Base-by-base conservation (phyloP, 805 yeast species). In the Ogataea ganodermae region DNA sequence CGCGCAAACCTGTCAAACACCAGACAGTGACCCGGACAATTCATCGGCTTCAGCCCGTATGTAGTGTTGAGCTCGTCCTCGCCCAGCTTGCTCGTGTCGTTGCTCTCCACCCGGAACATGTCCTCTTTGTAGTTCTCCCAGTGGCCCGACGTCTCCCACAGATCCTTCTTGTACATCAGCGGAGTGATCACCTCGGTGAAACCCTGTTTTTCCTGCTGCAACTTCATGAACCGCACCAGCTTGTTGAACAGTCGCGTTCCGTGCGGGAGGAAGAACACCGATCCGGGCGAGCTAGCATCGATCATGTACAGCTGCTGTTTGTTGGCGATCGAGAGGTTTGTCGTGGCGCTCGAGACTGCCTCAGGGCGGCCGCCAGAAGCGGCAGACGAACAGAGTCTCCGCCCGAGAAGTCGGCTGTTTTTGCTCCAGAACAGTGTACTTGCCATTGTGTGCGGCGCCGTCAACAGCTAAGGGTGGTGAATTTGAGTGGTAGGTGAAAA, bases 41-140 rank as follows among this genome's bases (percentile, higher is more conserved):
- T 78, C 81, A 78, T 86, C 7, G 99, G 99, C 61, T 94, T 94
- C 35, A 92, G 71, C 0, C 96, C 96, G 64, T 85, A 92, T 41
- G 72, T 63, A 6, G 59, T 50, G 22, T 60, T 51, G 26, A 66
- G 69, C 22, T 65, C 69, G 13, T 69, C 74, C 39, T 76, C 79
- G 33, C 71, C 51, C 13, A 51, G 20, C 39, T 55, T 57, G 8
- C 57, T 46, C 33, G 54, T 13, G 50, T 74, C 79, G 49, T 76
- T 74, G 1, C 91, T 86, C 48, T 79, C 84, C 1, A 91, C 96
- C 58, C 80, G 77, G 63, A 91, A 92, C 99, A 92, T 92, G 66
- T 92, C 98, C 31, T 88, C 92, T 57, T 88, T 80, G 64, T 94
- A 92, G 62, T 92, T 91, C 10, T 84, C 87, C 97, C 97, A 92